Percentiles rank a stretch among this genome's conserved stretches.
These are phyloP conservation scores for Sphaerulina vaccinii DNA, from an alignment of 2,329 filamentous ascomycete species.

Conservation along the genomic window DNA sequence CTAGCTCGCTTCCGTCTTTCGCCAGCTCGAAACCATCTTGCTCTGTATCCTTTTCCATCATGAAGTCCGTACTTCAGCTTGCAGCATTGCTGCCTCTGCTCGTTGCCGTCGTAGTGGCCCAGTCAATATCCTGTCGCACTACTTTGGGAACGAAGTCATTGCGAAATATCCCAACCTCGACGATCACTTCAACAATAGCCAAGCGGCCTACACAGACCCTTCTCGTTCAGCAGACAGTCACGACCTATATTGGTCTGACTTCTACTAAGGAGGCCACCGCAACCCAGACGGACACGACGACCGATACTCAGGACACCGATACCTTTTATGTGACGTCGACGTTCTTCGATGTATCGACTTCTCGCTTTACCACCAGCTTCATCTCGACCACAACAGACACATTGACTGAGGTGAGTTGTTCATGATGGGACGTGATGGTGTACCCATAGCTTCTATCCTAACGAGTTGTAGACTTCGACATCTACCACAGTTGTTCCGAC, in stretches of 20 bases:
- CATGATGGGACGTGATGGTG: too few species aligned
- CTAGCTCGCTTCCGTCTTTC: neutral
- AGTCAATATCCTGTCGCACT: conserved; percentile 1
- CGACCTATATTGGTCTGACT: conserved; percentile 1
- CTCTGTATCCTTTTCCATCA: neutral
- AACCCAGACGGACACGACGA: conserved; percentile 3
- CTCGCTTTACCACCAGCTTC: too few species aligned
- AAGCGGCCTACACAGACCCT: neutral
- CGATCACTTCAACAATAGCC: neutral
- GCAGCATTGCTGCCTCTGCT: conserved; percentile 3
- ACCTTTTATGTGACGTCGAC: conserved; percentile 3
- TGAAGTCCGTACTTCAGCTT: neutral
- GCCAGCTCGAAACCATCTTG: neutral
- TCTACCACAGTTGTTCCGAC: conserved; percentile 6
- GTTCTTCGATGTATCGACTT: neutral
- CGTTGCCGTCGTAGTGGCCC: neutral
- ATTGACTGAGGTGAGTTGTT: too few species aligned
- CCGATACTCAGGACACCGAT: conserved; percentile 1
- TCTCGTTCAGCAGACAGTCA: conserved; percentile 5
- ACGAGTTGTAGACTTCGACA: neutral
- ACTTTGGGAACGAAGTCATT: conserved; percentile 2
- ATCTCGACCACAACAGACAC: too few species aligned
- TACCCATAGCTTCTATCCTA: too few species aligned
- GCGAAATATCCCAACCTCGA: neutral
- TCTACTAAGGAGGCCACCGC: neutral